Base-by-base conservation (phyloP, 805 yeast genomes). In the Wickerhamiella azymoides region DNA sequence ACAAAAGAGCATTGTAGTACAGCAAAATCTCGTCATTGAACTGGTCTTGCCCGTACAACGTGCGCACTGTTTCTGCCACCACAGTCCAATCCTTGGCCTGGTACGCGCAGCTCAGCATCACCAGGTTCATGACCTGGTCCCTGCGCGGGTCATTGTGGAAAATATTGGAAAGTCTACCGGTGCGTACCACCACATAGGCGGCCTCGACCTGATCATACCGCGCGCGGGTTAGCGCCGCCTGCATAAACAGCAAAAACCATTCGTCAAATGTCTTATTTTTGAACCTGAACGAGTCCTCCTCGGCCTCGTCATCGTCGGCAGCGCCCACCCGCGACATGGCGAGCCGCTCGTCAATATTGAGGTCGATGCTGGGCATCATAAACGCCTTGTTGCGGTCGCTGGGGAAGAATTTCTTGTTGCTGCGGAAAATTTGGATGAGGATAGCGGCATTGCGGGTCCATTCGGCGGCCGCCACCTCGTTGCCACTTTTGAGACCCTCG, bases 381-480 rank as follows among this genome's bases (percentile, higher is more conserved):
- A 30, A 33, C 27, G 19, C 28, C 28, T 79, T 76, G 10, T 79
- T 79, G 47, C 80, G 73, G 55, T 84, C 93, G 41, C 77, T 71
- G 1, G 88, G 82, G 56, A 84, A 88, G 52, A 92, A 84, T 54
- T 77, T 77, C 50, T 79, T 72, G 10, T 84, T 85, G 46, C 79
- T 74, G 21, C 82, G 76, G 58, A 92, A 88, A 49, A 83, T 76
- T 56, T 86, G 94, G 36, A 89, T 76, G 43, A 92, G 69, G 52
- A 82, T 94, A 2, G 84, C 74, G 0, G 89, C 95, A 5, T 78
- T 66, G 49, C 84, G 84, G 52, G 84, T 71, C 97, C 97, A 92
- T 1, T 84, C 74, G 7, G 72, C 68, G 2, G 77, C 71, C 0
- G 92, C 82, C n/a, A 75, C 76, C 13, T 61, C 63, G 50, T 79